phyloP scores from a whole-genome alignment of 352 stramenopile species.

The Pythium chondricola region DNA sequence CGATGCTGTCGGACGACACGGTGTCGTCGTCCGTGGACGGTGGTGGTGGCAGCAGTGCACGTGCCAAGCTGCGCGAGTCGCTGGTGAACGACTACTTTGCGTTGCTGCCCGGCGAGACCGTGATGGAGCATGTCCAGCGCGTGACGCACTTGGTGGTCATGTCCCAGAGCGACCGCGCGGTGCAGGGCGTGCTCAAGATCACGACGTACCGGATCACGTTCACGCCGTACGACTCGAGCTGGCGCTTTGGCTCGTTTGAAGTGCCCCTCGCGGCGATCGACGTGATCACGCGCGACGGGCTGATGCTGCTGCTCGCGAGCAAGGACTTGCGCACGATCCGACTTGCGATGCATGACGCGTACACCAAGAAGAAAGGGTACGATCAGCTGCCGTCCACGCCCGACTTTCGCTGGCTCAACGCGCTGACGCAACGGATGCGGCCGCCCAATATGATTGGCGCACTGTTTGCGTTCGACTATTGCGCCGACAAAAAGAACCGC shows the following conservation, averaged over 20 bases:
- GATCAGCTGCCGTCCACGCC: constrained; percentile 69
- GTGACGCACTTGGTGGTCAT: constrained; percentile 85
- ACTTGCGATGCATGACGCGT: constrained; percentile 82
- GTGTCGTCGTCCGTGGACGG: constrained; percentile 22
- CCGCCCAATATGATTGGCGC: constrained; percentile 64
- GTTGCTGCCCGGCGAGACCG: constrained; percentile 51
- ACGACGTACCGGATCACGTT: constrained; percentile 82
- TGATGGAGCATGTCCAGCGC: constrained; percentile 77
- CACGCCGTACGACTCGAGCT: constrained; percentile 77
- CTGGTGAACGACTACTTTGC: constrained; percentile 56
- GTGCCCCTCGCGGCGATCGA: constrained; percentile 74
- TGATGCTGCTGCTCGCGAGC: constrained; percentile 78
- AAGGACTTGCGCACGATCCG: constrained; percentile 78
- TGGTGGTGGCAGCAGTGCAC: no score
- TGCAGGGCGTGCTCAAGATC: constrained; percentile 83
- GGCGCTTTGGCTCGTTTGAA: constrained; percentile 83
- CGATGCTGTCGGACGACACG: constrained; percentile 12
- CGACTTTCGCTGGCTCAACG: constrained; percentile 74
- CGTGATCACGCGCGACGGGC: constrained; percentile 64
- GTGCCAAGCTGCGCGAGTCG: constrained; percentile 46
- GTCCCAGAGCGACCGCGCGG: constrained; percentile 69
- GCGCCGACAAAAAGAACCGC: constrained; percentile 57
- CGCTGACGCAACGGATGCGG: constrained; percentile 74
- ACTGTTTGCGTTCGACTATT: constrained; percentile 82
- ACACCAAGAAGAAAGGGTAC: constrained; percentile 77